Evolutionary conservation across 2,329 filamentous ascomycete species (phyloP).

Genomic region (Trichoderma sp.): DNA sequence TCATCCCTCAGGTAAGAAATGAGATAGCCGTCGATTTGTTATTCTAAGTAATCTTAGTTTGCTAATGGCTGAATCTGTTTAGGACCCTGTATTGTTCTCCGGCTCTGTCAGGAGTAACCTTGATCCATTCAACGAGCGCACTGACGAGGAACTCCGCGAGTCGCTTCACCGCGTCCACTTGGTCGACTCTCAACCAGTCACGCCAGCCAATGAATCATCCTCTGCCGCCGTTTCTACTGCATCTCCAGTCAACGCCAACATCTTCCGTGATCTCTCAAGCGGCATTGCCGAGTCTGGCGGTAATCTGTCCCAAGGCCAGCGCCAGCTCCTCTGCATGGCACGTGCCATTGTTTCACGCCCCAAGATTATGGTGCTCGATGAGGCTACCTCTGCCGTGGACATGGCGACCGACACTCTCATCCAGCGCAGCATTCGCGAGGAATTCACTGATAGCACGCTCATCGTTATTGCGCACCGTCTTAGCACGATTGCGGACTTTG

Average conservation of each 20-base stretch:
- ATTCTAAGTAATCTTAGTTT: background rate
- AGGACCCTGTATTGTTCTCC: slow-evolving; percentile 79
- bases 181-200: slow-evolving; percentile 42
- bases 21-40: background rate
- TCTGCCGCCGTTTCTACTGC: slow-evolving; percentile 35
- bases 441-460: slow-evolving; percentile 66
- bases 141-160: slow-evolving; percentile 65
- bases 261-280: slow-evolving; percentile 61
- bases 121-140: slow-evolving; percentile 71
- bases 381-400: slow-evolving; percentile 76
- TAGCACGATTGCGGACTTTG: slow-evolving; percentile 74
- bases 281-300: slow-evolving; percentile 68
- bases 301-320: slow-evolving; percentile 73
- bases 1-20: slow-evolving; percentile 63
- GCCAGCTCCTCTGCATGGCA: slow-evolving; percentile 72
- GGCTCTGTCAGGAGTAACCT: slow-evolving; percentile 75
- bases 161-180: slow-evolving; percentile 70
- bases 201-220: slow-evolving; percentile 39
- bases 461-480: slow-evolving; percentile 74
- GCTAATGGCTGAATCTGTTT: slow-evolving; percentile 20
- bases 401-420: slow-evolving; percentile 74
- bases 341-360: slow-evolving; percentile 69
- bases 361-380: slow-evolving; percentile 76
- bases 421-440: slow-evolving; percentile 68
- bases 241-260: slow-evolving; percentile 56